These are phyloP conservation scores for Cydonia oblonga DNA, from an alignment of 331 rosid species.

Conservation along the genomic window DNA sequence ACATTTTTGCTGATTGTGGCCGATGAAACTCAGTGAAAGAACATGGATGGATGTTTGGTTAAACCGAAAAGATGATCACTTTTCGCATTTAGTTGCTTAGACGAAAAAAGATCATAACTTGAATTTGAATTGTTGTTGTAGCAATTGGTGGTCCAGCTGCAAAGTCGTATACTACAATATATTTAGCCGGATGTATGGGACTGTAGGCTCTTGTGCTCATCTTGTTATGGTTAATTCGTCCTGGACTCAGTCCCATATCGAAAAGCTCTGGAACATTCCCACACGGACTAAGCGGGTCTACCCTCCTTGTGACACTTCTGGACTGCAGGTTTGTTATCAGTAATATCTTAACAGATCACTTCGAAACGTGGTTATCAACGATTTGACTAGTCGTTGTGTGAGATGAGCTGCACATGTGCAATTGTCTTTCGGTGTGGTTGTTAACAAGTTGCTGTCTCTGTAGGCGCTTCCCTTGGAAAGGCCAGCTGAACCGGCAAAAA, in stretches of 20 bases:
- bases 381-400: neutral
- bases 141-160: slow-evolving; percentile 71
- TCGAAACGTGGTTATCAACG: too few relatives aligned
- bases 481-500: slow-evolving; percentile 33
- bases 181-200: slow-evolving; percentile 74
- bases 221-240: slow-evolving; percentile 95
- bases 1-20: neutral
- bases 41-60: neutral
- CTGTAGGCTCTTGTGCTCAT: slow-evolving; percentile 75
- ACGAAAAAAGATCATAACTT: neutral
- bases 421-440: neutral
- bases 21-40: neutral
- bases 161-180: slow-evolving; percentile 64
- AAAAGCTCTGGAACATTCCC: slow-evolving; percentile 72
- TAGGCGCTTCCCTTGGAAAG: slow-evolving; percentile 84
- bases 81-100: neutral
- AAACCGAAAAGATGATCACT: neutral
- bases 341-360: too few relatives aligned
- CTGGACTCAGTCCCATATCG: slow-evolving; percentile 81
- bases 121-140: slow-evolving; percentile 20
- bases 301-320: slow-evolving; percentile 93
- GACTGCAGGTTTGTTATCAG: slow-evolving; percentile 77
- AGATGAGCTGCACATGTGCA: slow-evolving; percentile 7
- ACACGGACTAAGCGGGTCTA: slow-evolving; percentile 68
- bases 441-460: slow-evolving; percentile 18